Percentiles rank a stretch among this genome's conserved stretches.
These are phyloP conservation scores for Paspalum notatum DNA, from an alignment of 176 grass and related monocot genomes.

Conservation along the genomic window DNA sequence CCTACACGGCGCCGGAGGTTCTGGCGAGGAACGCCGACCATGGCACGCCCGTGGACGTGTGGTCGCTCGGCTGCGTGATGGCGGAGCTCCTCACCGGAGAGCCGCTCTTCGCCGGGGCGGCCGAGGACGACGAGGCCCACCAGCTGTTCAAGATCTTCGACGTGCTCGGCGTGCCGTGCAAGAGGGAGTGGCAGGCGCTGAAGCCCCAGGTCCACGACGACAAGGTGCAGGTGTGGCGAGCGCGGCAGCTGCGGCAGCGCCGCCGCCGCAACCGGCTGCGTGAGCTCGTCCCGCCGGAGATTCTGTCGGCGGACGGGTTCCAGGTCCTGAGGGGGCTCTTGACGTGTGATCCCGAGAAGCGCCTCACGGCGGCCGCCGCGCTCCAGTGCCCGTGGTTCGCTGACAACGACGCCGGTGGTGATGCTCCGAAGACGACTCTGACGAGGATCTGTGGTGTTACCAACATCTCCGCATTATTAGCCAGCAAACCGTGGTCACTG, in stretches of 20 bases:
- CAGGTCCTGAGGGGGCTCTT: background rate
- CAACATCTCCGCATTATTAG: background rate
- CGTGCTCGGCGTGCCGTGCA: constrained; percentile 4
- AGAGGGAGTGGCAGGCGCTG: background rate
- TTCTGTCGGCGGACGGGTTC: background rate
- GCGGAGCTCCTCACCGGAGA: background rate
- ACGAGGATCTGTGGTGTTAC: background rate
- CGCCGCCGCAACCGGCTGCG: background rate
- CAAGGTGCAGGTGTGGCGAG: background rate
- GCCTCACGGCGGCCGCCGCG: background rate
- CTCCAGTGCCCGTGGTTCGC: background rate
- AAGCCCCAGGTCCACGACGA: background rate
- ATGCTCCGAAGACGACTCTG: background rate
- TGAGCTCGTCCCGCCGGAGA: background rate
- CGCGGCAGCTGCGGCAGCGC: background rate
- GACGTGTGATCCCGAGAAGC: background rate
- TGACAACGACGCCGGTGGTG: background rate
- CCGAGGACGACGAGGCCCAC: background rate
- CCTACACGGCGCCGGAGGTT: background rate
- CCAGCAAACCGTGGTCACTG: background rate
- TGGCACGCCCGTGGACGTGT: background rate
- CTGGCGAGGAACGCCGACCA: background rate
- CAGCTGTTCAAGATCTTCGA: background rate
- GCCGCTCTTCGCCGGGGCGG: background rate
- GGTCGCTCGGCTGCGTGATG: constrained; percentile 4